phyloP scores from a whole-genome alignment of 2,329 filamentous ascomycete species.

The Aureobasidium sp. region DNA sequence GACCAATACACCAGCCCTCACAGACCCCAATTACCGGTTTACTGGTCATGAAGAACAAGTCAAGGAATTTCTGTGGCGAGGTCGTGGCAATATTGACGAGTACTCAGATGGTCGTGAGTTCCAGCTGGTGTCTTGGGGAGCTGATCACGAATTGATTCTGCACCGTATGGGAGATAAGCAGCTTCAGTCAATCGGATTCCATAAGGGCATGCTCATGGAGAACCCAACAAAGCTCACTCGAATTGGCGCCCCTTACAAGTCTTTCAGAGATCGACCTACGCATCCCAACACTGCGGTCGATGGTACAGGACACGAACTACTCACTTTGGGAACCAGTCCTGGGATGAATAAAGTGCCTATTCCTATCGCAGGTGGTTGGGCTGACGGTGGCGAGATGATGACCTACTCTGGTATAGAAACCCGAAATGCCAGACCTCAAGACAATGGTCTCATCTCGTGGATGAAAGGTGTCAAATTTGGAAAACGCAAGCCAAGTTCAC shows the following conservation, averaged over 20 bases:
- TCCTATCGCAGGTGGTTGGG: conserved; percentile 16
- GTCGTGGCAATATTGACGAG: conserved; percentile 59
- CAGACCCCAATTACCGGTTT: conserved; percentile 49
- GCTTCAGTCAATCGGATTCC: conserved; percentile 63
- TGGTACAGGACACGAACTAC: neutral
- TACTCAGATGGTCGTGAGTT: conserved; percentile 80
- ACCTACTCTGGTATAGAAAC: conserved; percentile 43
- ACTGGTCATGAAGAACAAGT: conserved; percentile 56
- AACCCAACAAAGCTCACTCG: conserved; percentile 59
- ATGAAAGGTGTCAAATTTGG: conserved; percentile 59
- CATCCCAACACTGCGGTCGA: neutral
- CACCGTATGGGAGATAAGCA: conserved; percentile 62
- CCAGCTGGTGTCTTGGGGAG: conserved; percentile 87
- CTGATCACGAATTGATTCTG: conserved; percentile 73
- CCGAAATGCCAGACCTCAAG: conserved; percentile 31
- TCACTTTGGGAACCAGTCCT: conserved; percentile 13
- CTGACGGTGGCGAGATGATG: conserved; percentile 41
- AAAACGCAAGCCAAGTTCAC: conserved; percentile 25
- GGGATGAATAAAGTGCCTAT: conserved; percentile 21
- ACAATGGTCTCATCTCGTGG: conserved; percentile 52
- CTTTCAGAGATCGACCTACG: conserved; percentile 57
- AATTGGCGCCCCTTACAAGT: conserved; percentile 78
- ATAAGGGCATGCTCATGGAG: conserved; percentile 58
- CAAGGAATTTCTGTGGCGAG: conserved; percentile 88
- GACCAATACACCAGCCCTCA: conserved; percentile 38